Evolutionary conservation across 2,329 filamentous ascomycete species (phyloP).

Genomic region (Mollisia scopiformis): DNA sequence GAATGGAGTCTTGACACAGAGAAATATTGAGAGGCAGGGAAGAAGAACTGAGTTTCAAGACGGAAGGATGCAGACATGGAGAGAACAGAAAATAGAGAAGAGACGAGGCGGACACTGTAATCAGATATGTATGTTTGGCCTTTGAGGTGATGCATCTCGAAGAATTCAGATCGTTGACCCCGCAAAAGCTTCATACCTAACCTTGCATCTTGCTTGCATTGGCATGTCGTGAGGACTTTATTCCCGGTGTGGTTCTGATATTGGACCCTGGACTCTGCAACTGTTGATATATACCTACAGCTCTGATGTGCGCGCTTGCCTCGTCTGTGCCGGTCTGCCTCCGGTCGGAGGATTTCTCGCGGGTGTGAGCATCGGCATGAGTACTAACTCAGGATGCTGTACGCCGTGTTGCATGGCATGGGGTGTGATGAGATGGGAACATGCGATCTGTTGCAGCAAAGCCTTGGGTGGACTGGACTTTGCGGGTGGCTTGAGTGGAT

Average conservation of each 20-base stretch:
- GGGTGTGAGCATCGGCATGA: neutral
- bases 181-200: neutral
- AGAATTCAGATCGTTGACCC: neutral
- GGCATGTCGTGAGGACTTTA: neutral
- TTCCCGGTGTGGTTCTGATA: neutral
- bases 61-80: neutral
- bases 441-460: neutral
- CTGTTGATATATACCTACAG: neutral
- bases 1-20: too few species aligned
- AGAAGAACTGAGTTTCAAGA: neutral
- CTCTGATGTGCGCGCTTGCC: slow-evolving; percentile 1
- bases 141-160: neutral
- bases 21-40: neutral
- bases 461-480: neutral
- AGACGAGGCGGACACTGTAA: neutral
- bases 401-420: neutral
- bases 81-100: neutral
- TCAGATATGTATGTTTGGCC: too few species aligned
- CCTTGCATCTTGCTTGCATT: neutral
- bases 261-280: neutral
- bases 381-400: neutral
- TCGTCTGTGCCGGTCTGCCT: neutral
- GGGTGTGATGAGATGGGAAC: neutral
- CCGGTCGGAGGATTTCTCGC: slow-evolving; percentile 4
- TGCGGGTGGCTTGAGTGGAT: neutral